Percentiles rank a stretch among this genome's conserved stretches.
Evolutionary conservation across 225 moss, liverwort and hornwort species (phyloP).

Genomic region (Antitrichia curtipendula): DNA sequence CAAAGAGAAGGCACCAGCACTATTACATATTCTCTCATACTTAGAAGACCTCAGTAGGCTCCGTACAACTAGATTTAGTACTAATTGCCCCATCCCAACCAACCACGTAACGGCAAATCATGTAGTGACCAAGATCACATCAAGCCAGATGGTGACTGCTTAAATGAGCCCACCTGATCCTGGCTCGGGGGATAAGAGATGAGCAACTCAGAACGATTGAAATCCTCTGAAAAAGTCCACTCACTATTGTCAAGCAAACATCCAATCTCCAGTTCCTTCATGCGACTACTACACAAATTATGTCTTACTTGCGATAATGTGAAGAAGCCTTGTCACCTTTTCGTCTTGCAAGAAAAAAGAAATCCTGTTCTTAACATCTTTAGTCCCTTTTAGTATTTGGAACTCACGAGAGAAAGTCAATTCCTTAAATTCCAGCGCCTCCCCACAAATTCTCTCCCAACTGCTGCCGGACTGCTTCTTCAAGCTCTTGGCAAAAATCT

Average conservation of each 20-base stretch:
- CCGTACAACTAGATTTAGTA: not conserved
- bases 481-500: slow-evolving; percentile 63
- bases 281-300: not conserved
- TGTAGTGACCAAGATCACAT: not conserved
- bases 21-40: not conserved
- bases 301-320: not conserved
- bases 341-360: not conserved
- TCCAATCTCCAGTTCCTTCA: not conserved
- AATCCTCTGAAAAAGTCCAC: not conserved
- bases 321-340: not conserved
- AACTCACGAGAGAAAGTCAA: not conserved
- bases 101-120: not conserved
- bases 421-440: slow-evolving; percentile 65
- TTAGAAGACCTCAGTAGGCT: not conserved
- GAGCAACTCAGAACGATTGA: not conserved
- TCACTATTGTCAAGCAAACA: not conserved
- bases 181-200: not conserved
- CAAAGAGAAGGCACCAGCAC: not conserved
- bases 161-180: not conserved
- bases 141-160: not conserved
- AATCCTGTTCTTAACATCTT: not conserved
- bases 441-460: slow-evolving; percentile 51
- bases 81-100: not conserved
- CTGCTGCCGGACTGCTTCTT: slow-evolving; percentile 66
- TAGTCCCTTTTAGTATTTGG: not conserved